Evolutionary conservation across 2,329 filamentous ascomycete genomes (phyloP).

Genomic region (Cytospora mali): DNA sequence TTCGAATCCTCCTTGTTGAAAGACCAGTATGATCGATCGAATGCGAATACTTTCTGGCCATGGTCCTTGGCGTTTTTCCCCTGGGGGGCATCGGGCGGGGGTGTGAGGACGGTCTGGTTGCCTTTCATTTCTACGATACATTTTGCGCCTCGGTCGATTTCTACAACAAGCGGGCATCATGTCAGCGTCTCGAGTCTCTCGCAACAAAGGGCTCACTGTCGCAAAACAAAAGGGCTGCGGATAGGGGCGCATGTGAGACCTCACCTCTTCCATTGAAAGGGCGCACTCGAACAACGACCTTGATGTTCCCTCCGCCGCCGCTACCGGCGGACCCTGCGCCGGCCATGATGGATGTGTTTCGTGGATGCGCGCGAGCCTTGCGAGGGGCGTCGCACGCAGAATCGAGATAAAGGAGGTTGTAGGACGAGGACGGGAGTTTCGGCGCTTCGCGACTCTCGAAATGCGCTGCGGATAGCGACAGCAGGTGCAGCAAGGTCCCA

Average conservation of each 20-base stretch:
- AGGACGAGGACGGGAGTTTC: not conserved
- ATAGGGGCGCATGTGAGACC: conserved; percentile 21
- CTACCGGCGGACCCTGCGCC: conserved; percentile 30
- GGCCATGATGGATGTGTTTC: conserved; percentile 54
- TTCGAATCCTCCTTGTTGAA: conserved; percentile 80
- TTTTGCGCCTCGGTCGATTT: conserved; percentile 89
- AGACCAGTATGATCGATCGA: conserved; percentile 98
- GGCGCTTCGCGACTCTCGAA: not conserved
- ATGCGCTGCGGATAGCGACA: conserved; percentile 8
- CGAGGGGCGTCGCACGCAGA: conserved; percentile 20
- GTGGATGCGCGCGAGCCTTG: conserved; percentile 23
- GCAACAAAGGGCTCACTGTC: not conserved
- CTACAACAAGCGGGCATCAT: conserved; percentile 48
- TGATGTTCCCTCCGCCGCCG: conserved; percentile 92
- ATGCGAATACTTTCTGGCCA: conserved; percentile 85
- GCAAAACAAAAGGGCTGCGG: not conserved
- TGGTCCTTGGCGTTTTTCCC: conserved; percentile 71
- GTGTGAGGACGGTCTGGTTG: conserved; percentile 82
- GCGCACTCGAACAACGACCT: conserved; percentile 96
- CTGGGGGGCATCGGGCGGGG: conserved; percentile 65
- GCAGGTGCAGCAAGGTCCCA: conserved; percentile 7
- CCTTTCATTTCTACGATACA: conserved; percentile 97
- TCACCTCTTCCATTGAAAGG: conserved; percentile 95
- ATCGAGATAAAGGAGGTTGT: not conserved
- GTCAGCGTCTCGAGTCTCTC: conserved; percentile 13